phyloP scores from a whole-genome alignment of 306 rosid genomes.

The Gillenia trifoliata region DNA sequence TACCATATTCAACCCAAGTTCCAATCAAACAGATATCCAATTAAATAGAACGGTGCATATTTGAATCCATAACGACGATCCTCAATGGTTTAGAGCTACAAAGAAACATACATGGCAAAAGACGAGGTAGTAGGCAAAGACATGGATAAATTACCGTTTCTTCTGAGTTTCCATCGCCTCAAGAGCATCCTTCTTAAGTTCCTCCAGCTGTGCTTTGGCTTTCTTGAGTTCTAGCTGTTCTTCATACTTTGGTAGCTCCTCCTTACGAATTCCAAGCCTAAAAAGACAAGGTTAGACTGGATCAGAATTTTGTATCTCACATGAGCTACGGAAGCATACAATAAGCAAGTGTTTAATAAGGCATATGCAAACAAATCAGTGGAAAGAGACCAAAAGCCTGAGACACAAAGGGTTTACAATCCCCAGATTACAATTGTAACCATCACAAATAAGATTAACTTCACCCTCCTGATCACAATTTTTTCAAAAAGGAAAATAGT shows the following conservation, averaged over 20 bases:
- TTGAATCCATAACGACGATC: neutral
- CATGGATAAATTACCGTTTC: conserved; percentile 55
- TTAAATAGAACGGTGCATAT: too few species aligned
- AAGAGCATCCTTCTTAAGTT: conserved; percentile 67
- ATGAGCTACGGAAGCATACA: neutral
- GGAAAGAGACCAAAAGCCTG: neutral
- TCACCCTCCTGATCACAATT: too few species aligned
- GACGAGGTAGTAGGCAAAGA: neutral
- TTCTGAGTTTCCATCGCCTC: conserved; percentile 92
- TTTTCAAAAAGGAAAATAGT: neutral
- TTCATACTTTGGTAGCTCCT: conserved; percentile 77
- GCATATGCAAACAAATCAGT: neutral
- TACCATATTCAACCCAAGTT: too few species aligned
- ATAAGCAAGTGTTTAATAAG: neutral
- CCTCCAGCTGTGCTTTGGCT: conserved; percentile 83
- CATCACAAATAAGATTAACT: neutral
- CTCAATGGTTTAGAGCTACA: neutral
- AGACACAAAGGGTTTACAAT: neutral
- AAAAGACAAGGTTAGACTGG: neutral
- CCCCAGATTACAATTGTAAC: too few species aligned
- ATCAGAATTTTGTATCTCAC: neutral
- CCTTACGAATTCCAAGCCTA: conserved; percentile 67
- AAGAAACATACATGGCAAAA: neutral
- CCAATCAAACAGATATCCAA: too few species aligned
- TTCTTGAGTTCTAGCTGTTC: too few species aligned